Evolutionary conservation across 2,329 filamentous ascomycete genomes (phyloP).

Genomic region (Cylindrodendrum hubeiense): DNA sequence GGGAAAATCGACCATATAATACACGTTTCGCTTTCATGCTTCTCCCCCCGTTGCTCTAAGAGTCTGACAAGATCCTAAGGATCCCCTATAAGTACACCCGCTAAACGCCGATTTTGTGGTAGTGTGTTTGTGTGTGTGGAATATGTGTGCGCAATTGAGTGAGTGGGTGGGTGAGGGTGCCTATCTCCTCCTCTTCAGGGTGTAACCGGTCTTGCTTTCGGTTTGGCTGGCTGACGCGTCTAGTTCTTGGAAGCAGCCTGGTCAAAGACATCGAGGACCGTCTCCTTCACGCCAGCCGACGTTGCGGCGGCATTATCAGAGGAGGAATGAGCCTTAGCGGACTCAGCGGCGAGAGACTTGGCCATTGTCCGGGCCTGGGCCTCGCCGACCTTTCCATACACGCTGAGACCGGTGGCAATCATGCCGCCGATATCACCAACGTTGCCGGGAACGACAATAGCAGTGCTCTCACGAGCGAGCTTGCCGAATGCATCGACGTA

Average conservation of each 20-base stretch:
- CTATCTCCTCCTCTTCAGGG: constrained; percentile 4
- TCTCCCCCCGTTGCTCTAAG: constrained; percentile 23
- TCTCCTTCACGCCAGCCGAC: constrained; percentile 51
- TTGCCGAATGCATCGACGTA: constrained; percentile 96
- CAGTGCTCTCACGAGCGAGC: constrained; percentile 94
- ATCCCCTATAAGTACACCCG: constrained; percentile 45
- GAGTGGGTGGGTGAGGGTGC: constrained; percentile 23
- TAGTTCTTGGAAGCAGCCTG: constrained; percentile 50
- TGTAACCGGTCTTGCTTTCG: background rate
- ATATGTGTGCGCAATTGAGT: constrained; percentile 33
- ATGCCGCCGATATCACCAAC: constrained; percentile 96
- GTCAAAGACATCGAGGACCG: constrained; percentile 56
- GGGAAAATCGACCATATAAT: constrained; percentile 35
- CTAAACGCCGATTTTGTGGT: constrained; percentile 45
- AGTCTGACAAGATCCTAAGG: constrained; percentile 32
- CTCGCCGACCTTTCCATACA: constrained; percentile 93
- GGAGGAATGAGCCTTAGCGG: constrained; percentile 37
- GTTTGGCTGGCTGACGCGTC: constrained; percentile 1
- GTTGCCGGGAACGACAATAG: constrained; percentile 95
- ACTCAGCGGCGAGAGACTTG: constrained; percentile 61
- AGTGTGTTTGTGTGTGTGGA: constrained; percentile 31
- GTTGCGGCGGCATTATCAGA: constrained; percentile 31
- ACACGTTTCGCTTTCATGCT: constrained; percentile 34
- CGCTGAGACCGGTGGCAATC: constrained; percentile 95
- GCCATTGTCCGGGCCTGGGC: constrained; percentile 79